Conservation (phyloP, 176 grass and related monocot genomes). For the Carex myosuroides region DNA sequence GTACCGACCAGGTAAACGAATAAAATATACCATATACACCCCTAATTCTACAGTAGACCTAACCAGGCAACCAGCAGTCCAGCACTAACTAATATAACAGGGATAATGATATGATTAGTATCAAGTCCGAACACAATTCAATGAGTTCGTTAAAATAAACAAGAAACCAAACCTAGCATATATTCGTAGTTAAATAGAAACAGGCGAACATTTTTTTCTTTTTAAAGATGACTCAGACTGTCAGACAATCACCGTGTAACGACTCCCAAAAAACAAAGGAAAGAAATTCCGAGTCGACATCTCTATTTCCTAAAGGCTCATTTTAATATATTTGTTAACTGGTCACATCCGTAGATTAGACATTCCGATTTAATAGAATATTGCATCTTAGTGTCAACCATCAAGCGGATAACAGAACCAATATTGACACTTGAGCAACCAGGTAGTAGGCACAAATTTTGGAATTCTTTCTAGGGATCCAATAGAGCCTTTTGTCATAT, state of each 20-base stretch:
- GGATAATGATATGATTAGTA: background rate
- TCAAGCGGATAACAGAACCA: background rate
- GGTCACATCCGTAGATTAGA: background rate
- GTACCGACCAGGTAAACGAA: too few relatives aligned
- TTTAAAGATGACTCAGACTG: background rate
- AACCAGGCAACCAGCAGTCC: background rate
- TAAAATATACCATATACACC: too few relatives aligned
- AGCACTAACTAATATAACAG: background rate
- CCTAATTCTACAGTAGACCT: background rate
- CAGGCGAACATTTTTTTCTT: too few relatives aligned
- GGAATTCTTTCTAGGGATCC: background rate
- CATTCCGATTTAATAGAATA: background rate
- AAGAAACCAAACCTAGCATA: background rate
- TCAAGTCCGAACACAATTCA: background rate
- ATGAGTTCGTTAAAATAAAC: background rate
- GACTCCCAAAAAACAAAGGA: background rate
- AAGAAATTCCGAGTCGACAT: background rate
- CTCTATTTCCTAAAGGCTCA: background rate
- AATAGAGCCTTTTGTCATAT: background rate
- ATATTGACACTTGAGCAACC: constrained; percentile 13
- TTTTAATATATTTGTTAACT: background rate
- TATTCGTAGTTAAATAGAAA: background rate
- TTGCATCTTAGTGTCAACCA: constrained; percentile 2
- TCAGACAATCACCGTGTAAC: background rate
- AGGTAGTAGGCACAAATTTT: too few relatives aligned